Percentiles rank a stretch among this genome's conserved stretches.
Conservation (phyloP, 352 stramenopile species). For the Phytophthora hibernalis region DNA sequence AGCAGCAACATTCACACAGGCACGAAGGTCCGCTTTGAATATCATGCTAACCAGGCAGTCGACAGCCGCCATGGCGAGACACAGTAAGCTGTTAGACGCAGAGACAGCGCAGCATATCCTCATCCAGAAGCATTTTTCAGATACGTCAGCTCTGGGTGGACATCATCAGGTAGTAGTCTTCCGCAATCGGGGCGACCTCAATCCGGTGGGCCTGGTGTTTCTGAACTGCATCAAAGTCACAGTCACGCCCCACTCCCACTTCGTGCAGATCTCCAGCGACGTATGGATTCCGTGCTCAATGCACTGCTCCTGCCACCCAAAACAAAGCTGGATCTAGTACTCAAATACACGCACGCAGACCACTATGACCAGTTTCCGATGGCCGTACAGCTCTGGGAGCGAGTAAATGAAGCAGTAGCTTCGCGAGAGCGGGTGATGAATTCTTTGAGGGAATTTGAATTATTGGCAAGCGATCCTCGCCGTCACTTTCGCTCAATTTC, state of each 20-base stretch:
- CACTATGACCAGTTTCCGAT: conserved; percentile 66
- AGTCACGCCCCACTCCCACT: conserved; percentile 57
- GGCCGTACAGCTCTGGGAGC: conserved; percentile 74
- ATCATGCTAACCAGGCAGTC: conserved; percentile 43
- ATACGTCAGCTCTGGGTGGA: background rate
- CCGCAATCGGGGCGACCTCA: conserved; percentile 6
- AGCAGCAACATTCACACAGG: conserved; percentile 18
- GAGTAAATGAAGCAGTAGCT: conserved; percentile 45
- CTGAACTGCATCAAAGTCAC: conserved; percentile 12
- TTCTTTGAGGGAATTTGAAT: conserved; percentile 53
- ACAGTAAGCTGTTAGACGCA: conserved; percentile 45
- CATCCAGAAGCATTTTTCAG: conserved; percentile 56
- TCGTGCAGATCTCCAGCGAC: conserved; percentile 62
- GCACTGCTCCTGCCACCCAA: conserved; percentile 58
- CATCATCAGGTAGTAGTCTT: conserved; percentile 3
- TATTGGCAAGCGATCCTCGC: conserved; percentile 70
- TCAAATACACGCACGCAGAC: conserved; percentile 75
- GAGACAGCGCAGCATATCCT: conserved; percentile 52
- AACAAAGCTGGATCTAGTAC: conserved; percentile 69
- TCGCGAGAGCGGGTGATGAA: conserved; percentile 56
- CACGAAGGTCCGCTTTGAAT: conserved; percentile 58
- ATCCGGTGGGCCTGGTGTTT: background rate
- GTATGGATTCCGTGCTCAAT: conserved; percentile 65
- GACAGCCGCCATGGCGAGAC: conserved; percentile 26
- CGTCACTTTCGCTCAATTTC: conserved; percentile 77